Evolutionary conservation across 140 eudicot genomes (phyloP).

Genomic region (Bidens hawaiensis): DNA sequence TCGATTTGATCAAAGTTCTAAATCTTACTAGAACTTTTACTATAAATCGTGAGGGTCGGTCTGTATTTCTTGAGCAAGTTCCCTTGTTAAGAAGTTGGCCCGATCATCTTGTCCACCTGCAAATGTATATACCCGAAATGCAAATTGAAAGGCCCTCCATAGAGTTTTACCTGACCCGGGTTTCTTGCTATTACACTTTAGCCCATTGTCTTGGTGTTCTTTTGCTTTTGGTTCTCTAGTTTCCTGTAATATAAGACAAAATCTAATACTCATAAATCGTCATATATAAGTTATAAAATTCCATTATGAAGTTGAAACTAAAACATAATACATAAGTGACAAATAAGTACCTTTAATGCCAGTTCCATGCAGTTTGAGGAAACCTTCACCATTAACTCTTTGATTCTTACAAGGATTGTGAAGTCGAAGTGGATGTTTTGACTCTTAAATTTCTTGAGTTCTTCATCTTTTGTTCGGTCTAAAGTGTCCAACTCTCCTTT

Average conservation of each 20-base stretch:
- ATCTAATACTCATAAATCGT: constrained; percentile 1
- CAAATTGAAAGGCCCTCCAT: constrained; percentile 82
- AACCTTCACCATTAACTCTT: constrained; percentile 67
- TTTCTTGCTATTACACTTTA: constrained; percentile 34
- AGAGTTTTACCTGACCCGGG: constrained; percentile 42
- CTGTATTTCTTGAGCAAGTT: constrained; percentile 67
- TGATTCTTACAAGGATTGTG: constrained; percentile 49
- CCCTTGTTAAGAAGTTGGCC: constrained; percentile 63
- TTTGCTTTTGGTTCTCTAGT: constrained; percentile 39
- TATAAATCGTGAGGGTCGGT: constrained; percentile 26
- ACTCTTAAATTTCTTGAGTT: constrained; percentile 53
- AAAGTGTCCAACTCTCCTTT: constrained; percentile 60
- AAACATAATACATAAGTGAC: not conserved
- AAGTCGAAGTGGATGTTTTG: constrained; percentile 74
- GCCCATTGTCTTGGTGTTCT: constrained; percentile 16
- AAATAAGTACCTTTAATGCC: constrained; percentile 51
- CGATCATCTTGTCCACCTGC: constrained; percentile 85
- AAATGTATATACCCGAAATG: constrained; percentile 68
- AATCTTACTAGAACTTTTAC: not conserved
- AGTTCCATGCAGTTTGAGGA: constrained; percentile 87
- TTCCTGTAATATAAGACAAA: constrained; percentile 33
- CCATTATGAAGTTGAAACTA: not conserved
- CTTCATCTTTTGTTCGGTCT: constrained; percentile 77
- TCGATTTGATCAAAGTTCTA: not conserved
- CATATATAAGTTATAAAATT: not conserved